Conservation (phyloP, 2,329 filamentous ascomycete species). For the Sporothrix humicola region DNA sequence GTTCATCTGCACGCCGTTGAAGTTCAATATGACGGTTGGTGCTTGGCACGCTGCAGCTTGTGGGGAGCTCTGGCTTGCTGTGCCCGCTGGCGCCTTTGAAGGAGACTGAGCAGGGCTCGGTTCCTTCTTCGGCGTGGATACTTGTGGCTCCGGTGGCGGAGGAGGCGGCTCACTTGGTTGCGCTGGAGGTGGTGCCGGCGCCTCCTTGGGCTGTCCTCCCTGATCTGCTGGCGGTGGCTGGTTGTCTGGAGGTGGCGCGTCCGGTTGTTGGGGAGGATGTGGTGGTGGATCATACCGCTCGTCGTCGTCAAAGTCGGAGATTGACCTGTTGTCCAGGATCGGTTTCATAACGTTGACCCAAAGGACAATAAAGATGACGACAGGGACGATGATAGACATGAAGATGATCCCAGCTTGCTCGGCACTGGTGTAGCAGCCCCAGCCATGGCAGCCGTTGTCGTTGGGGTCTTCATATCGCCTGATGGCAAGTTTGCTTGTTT, state of each 20-base stretch:
- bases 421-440: conserved; percentile 48
- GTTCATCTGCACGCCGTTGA: neutral
- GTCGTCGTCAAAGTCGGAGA: neutral
- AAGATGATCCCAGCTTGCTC: conserved; percentile 51
- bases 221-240: neutral
- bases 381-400: conserved; percentile 43
- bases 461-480: conserved; percentile 1
- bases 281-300: neutral
- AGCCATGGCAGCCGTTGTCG: conserved; percentile 44
- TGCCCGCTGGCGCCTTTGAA: neutral
- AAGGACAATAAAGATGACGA: conserved; percentile 43
- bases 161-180: neutral
- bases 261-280: neutral
- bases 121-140: neutral
- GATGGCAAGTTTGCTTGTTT: neutral
- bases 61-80: neutral
- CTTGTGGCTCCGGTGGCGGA: neutral
- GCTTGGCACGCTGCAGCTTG: neutral
- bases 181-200: neutral
- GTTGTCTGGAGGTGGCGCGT: neutral
- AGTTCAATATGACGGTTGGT: conserved; percentile 13
- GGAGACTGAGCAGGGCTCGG: conserved; percentile 14
- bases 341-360: conserved; percentile 43
- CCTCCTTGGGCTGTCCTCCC: neutral
- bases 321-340: neutral